Evolutionary conservation across 257 asterid species (phyloP).

Genomic region (Nicotiana paniculata): DNA sequence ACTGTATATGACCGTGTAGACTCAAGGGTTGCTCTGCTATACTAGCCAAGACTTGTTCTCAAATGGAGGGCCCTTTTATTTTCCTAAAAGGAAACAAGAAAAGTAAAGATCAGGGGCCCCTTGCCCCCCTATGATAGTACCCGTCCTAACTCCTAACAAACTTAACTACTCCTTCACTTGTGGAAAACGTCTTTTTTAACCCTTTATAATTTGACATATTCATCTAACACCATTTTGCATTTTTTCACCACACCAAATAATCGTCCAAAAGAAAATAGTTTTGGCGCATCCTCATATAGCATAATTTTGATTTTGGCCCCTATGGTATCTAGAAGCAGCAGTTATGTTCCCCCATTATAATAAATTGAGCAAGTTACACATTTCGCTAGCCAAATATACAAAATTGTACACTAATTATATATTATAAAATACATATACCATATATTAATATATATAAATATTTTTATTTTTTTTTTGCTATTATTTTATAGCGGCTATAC

Average conservation of each 20-base stretch:
- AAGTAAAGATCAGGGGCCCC: not conserved
- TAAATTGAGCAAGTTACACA: too few relatives aligned
- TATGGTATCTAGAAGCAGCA: not conserved
- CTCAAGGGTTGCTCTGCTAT: conserved; percentile 34
- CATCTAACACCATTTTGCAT: not conserved
- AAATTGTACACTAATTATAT: too few relatives aligned
- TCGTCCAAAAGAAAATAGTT: not conserved
- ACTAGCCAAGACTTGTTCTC: conserved; percentile 43
- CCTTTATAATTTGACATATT: not conserved
- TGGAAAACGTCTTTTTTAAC: not conserved
- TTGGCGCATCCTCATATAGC: not conserved
- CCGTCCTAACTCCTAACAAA: not conserved
- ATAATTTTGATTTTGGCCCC: not conserved
- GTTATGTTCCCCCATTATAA: not conserved
- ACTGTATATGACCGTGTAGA: conserved; percentile 40
- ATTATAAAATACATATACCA: too few relatives aligned
- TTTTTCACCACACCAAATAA: not conserved
- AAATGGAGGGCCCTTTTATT: conserved; percentile 40
- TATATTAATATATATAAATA: too few relatives aligned
- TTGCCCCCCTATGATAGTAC: too few relatives aligned
- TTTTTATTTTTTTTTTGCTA: too few relatives aligned
- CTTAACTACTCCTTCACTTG: not conserved
- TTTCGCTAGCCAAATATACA: too few relatives aligned
- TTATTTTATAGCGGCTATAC: too few relatives aligned
- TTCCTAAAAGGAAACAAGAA: too few relatives aligned